phyloP scores from a whole-genome alignment of 2,329 filamentous ascomycete species.

The Moelleriella libera region DNA sequence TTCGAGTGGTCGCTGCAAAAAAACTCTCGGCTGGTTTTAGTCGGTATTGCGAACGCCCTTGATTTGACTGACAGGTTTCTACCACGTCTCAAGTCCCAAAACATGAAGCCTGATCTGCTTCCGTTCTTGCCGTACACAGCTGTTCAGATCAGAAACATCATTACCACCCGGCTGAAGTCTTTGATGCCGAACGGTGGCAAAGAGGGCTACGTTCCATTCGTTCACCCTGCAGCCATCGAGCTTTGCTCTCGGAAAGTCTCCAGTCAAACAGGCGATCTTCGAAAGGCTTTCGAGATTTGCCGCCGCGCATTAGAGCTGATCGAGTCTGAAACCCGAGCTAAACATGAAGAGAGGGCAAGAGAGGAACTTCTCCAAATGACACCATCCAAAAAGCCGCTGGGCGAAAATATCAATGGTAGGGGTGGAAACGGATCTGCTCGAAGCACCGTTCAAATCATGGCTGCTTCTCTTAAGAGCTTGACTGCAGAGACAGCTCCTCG shows the following conservation, averaged over 20 bases:
- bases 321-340: constrained; percentile 68
- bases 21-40: constrained; percentile 64
- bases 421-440: constrained; percentile 15
- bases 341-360: constrained; percentile 49
- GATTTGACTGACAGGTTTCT: constrained; percentile 92
- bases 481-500: constrained; percentile 72
- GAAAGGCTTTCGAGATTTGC: constrained; percentile 91
- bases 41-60: constrained; percentile 92
- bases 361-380: constrained; percentile 44
- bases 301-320: constrained; percentile 79
- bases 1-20: constrained; percentile 90
- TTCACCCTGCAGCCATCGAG: constrained; percentile 87
- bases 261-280: constrained; percentile 82
- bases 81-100: constrained; percentile 82
- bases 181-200: constrained; percentile 43
- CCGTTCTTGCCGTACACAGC: constrained; percentile 90
- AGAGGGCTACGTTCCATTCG: constrained; percentile 61
- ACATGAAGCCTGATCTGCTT: constrained; percentile 77
- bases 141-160: constrained; percentile 72
- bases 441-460: constrained; percentile 31
- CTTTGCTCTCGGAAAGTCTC: constrained; percentile 91
- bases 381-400: constrained; percentile 62
- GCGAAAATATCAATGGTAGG: constrained; percentile 65
- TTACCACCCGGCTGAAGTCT: constrained; percentile 68
- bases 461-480: constrained; percentile 42